Percentiles rank a stretch among this genome's conserved stretches.
Conservation (phyloP, 1,284 basidiomycete genomes). For the Cerioporus squamosus region DNA sequence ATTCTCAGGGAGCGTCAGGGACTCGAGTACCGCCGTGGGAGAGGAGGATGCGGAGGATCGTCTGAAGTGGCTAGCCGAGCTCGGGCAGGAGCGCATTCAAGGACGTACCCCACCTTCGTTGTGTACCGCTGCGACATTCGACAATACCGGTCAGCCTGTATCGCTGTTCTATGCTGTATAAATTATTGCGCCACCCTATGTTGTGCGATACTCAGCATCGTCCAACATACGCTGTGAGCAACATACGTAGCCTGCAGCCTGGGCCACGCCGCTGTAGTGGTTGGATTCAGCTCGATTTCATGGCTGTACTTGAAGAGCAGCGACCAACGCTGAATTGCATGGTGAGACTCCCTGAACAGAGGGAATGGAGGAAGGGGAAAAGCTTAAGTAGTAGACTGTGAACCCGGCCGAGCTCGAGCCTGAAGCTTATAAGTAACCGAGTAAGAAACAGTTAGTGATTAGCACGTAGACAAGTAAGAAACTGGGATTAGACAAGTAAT, state of each 20-base stretch:
- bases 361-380: too few species aligned
- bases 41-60: background rate
- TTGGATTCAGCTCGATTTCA: conserved; percentile 63
- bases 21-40: background rate
- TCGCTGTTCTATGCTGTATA: conserved; percentile 35
- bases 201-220: conserved; percentile 35
- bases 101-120: background rate
- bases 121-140: background rate
- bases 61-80: background rate
- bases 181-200: background rate
- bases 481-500: too few species aligned
- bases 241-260: too few species aligned
- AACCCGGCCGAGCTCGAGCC: too few species aligned
- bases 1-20: background rate
- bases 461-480: too few species aligned
- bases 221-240: too few species aligned
- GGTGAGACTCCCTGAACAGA: too few species aligned
- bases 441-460: too few species aligned
- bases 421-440: too few species aligned
- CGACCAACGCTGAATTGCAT: too few species aligned
- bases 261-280: conserved; percentile 49
- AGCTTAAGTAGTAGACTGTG: too few species aligned
- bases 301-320: conserved; percentile 51
- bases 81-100: background rate
- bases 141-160: background rate